Base-by-base conservation (phyloP, 345 rosid genomes). In the Laguncularia racemosa region DNA sequence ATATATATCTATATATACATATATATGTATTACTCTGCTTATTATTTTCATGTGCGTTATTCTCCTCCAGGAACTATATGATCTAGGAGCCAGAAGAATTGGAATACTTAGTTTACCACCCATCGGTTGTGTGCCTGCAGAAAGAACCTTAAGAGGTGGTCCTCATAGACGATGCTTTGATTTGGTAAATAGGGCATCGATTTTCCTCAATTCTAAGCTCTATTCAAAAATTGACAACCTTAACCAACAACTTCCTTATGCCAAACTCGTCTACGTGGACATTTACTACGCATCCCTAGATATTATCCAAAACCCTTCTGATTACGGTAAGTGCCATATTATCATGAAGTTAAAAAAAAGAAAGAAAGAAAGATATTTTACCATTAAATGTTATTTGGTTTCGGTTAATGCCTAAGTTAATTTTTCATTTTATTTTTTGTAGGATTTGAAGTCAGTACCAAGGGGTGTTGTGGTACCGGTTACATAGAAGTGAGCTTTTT, bases 391-490 rank as follows among this genome's bases (percentile, higher is more conserved):
- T n/a, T n/a, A n/a, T n/a, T n/a, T n/a, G n/a, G n/a, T n/a, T n/a
- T n/a, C n/a, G n/a, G n/a, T n/a, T n/a, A 23, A 23, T 23, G 28
- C 5, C 5, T 23, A 23, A 23, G 28, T 23, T n/a, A n/a, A n/a
- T n/a, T n/a, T n/a, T n/a, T n/a, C n/a, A n/a, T n/a, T n/a, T n/a
- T n/a, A n/a, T n/a, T n/a, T n/a, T 5, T 2, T 50, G 21, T 67
- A 84, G 92, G 96, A 13, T 87, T 91, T 62, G 73, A 75, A 67
- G 83, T 70, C 44, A 44, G 67, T 0, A 61, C 51, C 0, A 72
- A 57, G 68, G 97, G 97, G 53, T 88, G 96, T 12, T 88, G 91
- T 56, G 96, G 88, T 18, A 80, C 89, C 0, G 96, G 97, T 51
- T 53, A 55, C 1, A 52, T 87, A 19, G 91, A 91, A 56, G 84